Base-by-base conservation (phyloP, 345 rosid genomes). In the Diplotaxis tenuifolia region DNA sequence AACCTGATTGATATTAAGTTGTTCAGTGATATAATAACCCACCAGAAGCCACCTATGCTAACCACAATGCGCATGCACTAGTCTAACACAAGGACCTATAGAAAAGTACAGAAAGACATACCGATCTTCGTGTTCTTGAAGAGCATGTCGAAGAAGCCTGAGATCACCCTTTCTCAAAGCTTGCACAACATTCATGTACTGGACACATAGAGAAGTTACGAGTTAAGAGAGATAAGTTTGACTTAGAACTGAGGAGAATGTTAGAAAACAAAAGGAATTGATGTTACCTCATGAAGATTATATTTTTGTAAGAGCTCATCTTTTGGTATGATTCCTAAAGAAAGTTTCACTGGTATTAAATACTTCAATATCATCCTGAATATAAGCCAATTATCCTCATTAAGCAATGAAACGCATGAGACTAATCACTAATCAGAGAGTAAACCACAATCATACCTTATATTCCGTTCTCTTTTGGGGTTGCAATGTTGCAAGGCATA, bases 291-390 rank as follows among this genome's bases (percentile, higher is more conserved):
- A 34, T 78, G 83, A 47, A 95, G 80, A 78, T 84, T 86, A 81
- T 86, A 84, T 61, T 83, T 87, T 83, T 80, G 81, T 52, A 95
- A 82, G 67, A 92, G 88, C 83, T 81, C 73, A 57, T 86, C 80
- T 27, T 65, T 77, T 5, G 97, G 99, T 76, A 95, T 76, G 63
- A 87, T 83, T 78, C 99, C 98, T 57, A 92, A 57, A 5, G 96
- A 95, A 74, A 95, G 92, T 86, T 90, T 95, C 68, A 95, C 99
- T 2, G 98, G 98, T 82, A 95, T 86, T 78, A 95, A 80, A 76
- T 92, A 95, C 77, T 92, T 95, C 47, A 95, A 79, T 78, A 95
- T 90, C 99, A 92, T 95, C 92, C 98, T 95, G 82, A 60, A 65
- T 1, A 64, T 3, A 77, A 65, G 49, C 49, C 68, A 71, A 36